Evolutionary conservation across 2,329 filamentous ascomycete species (phyloP).

Genomic region (Fusarium sp.): DNA sequence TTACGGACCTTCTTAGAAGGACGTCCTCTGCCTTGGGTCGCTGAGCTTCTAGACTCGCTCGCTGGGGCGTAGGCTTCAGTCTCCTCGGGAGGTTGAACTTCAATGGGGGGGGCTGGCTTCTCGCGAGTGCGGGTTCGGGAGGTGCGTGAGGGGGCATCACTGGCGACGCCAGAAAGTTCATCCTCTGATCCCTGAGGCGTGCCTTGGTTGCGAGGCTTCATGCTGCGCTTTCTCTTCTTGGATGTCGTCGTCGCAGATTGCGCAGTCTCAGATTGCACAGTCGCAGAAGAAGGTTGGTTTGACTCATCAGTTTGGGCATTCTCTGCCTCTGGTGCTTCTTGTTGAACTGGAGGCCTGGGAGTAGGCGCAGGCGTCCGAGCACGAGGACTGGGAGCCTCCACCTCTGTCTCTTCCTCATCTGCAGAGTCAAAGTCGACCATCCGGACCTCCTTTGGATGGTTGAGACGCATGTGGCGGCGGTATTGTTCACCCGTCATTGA

Average conservation of each 20-base stretch:
- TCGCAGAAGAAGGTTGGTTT: neutral
- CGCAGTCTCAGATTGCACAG: neutral
- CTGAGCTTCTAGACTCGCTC: slow-evolving; percentile 17
- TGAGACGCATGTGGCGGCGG: slow-evolving; percentile 1
- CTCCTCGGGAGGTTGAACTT: neutral
- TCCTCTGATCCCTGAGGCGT: neutral
- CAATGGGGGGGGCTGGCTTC: neutral
- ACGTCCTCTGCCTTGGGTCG: neutral
- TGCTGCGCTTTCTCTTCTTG: neutral
- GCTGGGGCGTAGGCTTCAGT: neutral
- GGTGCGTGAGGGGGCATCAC: slow-evolving; percentile 8
- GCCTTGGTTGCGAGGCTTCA: neutral
- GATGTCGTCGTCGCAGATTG: neutral
- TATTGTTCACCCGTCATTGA: slow-evolving; percentile 26
- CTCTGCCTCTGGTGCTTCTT: neutral
- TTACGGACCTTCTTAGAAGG: slow-evolving; percentile 3
- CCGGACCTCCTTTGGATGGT: slow-evolving; percentile 14
- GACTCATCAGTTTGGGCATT: neutral
- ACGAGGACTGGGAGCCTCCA: neutral
- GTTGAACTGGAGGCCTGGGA: neutral
- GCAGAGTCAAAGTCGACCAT: neutral
- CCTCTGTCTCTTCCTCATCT: slow-evolving; percentile 1
- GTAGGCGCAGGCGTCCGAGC: neutral
- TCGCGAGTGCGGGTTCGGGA: neutral
- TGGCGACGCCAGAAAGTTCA: slow-evolving; percentile 7